Percentiles rank a stretch among this genome's conserved stretches.
Evolutionary conservation across 2,329 filamentous ascomycete species (phyloP).

Genomic region (Trichoderma harzianum): DNA sequence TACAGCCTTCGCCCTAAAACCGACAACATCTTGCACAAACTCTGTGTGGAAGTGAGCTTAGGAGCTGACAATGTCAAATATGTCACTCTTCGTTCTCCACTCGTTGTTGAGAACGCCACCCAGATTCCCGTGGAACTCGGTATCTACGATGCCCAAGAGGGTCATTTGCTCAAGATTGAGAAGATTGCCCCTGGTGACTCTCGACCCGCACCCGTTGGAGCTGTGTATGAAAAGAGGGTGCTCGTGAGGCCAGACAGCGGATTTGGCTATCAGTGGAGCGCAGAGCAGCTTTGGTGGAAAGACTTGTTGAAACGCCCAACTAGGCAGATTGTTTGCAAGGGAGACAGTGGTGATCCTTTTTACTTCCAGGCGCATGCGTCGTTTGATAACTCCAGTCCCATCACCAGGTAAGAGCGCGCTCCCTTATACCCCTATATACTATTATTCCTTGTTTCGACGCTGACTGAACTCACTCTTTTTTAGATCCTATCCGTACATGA

Average conservation of each 20-base stretch:
- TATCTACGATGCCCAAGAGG: constrained; percentile 81
- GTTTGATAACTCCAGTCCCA: constrained; percentile 78
- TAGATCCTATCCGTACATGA: constrained; percentile 90
- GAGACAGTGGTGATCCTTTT: constrained; percentile 84
- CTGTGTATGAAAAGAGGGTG: constrained; percentile 83
- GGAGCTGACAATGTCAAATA: constrained; percentile 97
- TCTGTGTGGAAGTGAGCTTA: constrained; percentile 87
- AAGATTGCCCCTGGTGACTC: constrained; percentile 92
- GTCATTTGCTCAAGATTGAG: constrained; percentile 92
- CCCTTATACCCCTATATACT: background rate
- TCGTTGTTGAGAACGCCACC: constrained; percentile 92
- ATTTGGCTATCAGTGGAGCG: constrained; percentile 95
- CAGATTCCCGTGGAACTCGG: constrained; percentile 94
- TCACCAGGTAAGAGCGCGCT: constrained; percentile 58
- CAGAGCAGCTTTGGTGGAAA: constrained; percentile 86
- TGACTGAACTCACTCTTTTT: background rate
- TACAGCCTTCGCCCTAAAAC: constrained; percentile 87
- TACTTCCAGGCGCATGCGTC: constrained; percentile 94
- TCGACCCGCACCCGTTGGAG: constrained; percentile 85
- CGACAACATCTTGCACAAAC: constrained; percentile 78
- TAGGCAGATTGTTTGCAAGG: constrained; percentile 81
- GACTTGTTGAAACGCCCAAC: constrained; percentile 83
- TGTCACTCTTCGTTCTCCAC: constrained; percentile 88
- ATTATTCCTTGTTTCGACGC: background rate
- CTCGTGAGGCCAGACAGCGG: constrained; percentile 89